Evolutionary conservation across 2,329 filamentous ascomycete species (phyloP).

Genomic region (Fusarium palustre): DNA sequence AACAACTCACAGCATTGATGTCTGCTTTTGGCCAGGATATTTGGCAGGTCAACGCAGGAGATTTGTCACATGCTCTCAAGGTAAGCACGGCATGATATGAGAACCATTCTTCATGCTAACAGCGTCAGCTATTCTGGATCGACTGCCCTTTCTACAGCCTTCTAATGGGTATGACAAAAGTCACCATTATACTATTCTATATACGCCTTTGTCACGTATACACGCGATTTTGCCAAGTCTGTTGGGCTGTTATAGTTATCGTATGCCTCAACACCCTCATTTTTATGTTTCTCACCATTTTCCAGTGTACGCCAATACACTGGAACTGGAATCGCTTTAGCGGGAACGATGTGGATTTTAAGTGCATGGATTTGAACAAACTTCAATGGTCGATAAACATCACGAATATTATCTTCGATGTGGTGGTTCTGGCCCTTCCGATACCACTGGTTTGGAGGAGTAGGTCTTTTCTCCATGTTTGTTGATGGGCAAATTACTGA

Average conservation of each 20-base stretch:
- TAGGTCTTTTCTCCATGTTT: neutral
- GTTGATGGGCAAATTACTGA: fast-evolving
- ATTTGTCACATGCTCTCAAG: slow-evolving; percentile 16
- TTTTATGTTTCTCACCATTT: slow-evolving; percentile 1
- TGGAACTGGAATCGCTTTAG: slow-evolving; percentile 22
- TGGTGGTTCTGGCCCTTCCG: neutral
- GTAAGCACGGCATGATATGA: fast-evolving
- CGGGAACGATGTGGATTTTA: neutral
- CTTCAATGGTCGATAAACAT: slow-evolving; percentile 14
- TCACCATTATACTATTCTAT: slow-evolving; percentile 19
- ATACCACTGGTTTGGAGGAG: slow-evolving; percentile 24
- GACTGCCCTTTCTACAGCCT: slow-evolving; percentile 17
- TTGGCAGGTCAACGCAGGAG: neutral
- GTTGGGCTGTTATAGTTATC: neutral
- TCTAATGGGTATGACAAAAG: slow-evolving; percentile 6
- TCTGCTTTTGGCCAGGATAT: slow-evolving; percentile 22
- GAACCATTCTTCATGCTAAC: fast-evolving
- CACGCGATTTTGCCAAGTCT: slow-evolving; percentile 8
- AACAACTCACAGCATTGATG: neutral
- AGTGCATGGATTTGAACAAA: slow-evolving; percentile 23
- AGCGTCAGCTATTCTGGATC: neutral
- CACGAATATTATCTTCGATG: slow-evolving; percentile 13
- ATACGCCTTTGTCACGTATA: slow-evolving; percentile 17
- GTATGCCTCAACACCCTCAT: neutral
- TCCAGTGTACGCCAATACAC: slow-evolving; percentile 11